Percentiles rank a stretch among this genome's conserved stretches.
Conservation (phyloP, 2,329 filamentous ascomycete species). For the Aspergillus costaricaensis region DNA sequence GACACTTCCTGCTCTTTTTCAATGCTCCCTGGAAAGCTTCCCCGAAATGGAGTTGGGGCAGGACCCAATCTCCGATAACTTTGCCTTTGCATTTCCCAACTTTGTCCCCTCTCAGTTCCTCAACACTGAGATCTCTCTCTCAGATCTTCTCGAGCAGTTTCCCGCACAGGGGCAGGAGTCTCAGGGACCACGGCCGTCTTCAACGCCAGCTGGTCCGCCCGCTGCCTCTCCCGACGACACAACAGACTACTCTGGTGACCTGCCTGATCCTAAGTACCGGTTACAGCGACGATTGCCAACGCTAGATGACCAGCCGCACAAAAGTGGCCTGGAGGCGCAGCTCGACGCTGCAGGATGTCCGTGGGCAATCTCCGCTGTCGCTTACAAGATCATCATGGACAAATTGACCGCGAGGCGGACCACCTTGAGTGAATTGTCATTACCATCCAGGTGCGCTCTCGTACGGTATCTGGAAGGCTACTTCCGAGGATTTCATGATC, state of each 20-base stretch:
- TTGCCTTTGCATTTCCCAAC: not conserved
- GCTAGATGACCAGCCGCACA: not conserved
- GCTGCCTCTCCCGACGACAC: not conserved
- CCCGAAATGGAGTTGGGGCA: not conserved
- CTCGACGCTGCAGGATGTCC: not conserved
- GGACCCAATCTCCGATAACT: not conserved
- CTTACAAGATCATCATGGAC: not conserved
- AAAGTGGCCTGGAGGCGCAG: not conserved
- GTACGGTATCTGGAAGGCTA: constrained; percentile 69
- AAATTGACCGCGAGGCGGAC: not conserved
- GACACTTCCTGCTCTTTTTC: not conserved
- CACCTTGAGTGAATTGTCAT: not conserved
- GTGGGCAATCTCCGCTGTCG: not conserved
- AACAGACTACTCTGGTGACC: not conserved
- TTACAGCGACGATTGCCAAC: not conserved
- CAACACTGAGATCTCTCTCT: not conserved
- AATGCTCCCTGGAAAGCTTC: not conserved
- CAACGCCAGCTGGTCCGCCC: not conserved
- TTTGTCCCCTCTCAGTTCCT: not conserved
- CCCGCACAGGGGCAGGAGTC: not conserved
- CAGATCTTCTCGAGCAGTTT: not conserved
- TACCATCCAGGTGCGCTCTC: constrained; percentile 67
- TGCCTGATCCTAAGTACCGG: not conserved
- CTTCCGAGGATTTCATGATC: constrained; percentile 63
- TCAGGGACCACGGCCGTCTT: not conserved